Evolutionary conservation across 2,329 filamentous ascomycete genomes (phyloP).

Genomic region (Cordyceps cicadae): DNA sequence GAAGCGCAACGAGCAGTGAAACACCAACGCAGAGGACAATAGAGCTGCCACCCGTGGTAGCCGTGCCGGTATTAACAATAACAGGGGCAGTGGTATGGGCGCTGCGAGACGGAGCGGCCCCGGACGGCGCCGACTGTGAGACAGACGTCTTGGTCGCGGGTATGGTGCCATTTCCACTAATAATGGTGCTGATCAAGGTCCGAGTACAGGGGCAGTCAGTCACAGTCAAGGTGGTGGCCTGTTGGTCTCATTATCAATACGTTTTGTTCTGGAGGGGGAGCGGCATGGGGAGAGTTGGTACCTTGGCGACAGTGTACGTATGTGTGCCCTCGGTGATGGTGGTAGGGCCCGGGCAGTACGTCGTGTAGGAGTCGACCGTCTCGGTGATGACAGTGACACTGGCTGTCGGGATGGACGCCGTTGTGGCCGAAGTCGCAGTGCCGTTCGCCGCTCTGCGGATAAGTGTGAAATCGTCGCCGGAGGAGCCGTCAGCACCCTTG

Average conservation of each 20-base stretch:
- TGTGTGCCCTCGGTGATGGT: constrained; percentile 46
- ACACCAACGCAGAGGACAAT: neutral
- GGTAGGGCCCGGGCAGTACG: constrained; percentile 57
- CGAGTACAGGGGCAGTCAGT: constrained; percentile 56
- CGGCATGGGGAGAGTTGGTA: neutral
- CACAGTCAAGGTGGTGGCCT: constrained; percentile 55
- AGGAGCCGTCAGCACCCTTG: constrained; percentile 29
- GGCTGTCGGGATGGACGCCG: neutral
- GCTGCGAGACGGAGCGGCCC: neutral
- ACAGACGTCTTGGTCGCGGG: neutral
- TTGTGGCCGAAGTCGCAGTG: neutral
- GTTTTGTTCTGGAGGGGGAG: neutral
- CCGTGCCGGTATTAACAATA: neutral
- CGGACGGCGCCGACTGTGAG: neutral
- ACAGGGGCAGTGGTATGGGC: neutral
- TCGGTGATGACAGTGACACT: constrained; percentile 46
- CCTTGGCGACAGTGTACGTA: constrained; percentile 53
- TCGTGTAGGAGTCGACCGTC: constrained; percentile 53
- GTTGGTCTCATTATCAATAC: neutral
- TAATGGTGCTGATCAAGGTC: constrained; percentile 28
- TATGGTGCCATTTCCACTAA: neutral
- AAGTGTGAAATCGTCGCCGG: constrained; percentile 29
- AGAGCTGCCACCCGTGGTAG: neutral
- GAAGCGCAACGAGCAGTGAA: neutral
- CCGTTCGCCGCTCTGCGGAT: neutral